Evolutionary conservation across 768 basidiomycete genomes (phyloP).

Genomic region (Mycena chlorophos): DNA sequence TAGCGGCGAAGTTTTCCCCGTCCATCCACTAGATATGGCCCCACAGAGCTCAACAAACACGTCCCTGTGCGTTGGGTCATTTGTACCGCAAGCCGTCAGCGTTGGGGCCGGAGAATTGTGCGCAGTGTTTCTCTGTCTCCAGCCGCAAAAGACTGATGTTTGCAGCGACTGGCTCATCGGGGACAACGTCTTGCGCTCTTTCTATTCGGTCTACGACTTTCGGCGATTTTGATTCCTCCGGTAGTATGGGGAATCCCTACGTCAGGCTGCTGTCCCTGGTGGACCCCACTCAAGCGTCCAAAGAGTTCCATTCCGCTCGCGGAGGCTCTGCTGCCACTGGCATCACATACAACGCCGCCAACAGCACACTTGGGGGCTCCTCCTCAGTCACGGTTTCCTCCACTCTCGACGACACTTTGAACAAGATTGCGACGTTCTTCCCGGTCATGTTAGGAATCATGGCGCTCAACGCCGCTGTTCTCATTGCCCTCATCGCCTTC

Average conservation of each 20-base stretch:
- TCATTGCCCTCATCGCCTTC: slow-evolving; percentile 55
- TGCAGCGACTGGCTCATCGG: slow-evolving; percentile 80
- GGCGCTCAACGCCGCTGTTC: slow-evolving; percentile 73
- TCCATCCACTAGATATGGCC: slow-evolving; percentile 78
- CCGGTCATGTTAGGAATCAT: slow-evolving; percentile 76
- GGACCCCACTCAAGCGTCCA: slow-evolving; percentile 67
- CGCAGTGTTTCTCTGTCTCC: slow-evolving; percentile 26
- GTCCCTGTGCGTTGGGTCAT: slow-evolving; percentile 68
- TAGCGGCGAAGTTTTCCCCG: slow-evolving; percentile 72
- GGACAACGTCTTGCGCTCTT: slow-evolving; percentile 78
- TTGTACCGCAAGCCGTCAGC: slow-evolving; percentile 62
- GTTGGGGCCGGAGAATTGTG: slow-evolving; percentile 70
- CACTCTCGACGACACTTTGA: slow-evolving; percentile 58
- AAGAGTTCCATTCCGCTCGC: slow-evolving; percentile 66
- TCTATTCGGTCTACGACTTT: slow-evolving; percentile 84
- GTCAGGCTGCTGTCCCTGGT: slow-evolving; percentile 72
- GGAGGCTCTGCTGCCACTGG: slow-evolving; percentile 65
- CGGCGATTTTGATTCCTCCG: slow-evolving; percentile 70
- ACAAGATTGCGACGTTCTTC: slow-evolving; percentile 62
- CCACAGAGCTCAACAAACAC: slow-evolving; percentile 47
- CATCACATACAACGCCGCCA: slow-evolving; percentile 65
- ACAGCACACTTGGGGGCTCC: slow-evolving; percentile 37
- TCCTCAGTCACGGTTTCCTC: slow-evolving; percentile 56
- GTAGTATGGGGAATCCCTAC: slow-evolving; percentile 73
- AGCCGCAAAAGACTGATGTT: background rate